These are phyloP conservation scores for Xylariaceae sp. DNA, from an alignment of 2,329 filamentous ascomycete species.

Conservation along the genomic window DNA sequence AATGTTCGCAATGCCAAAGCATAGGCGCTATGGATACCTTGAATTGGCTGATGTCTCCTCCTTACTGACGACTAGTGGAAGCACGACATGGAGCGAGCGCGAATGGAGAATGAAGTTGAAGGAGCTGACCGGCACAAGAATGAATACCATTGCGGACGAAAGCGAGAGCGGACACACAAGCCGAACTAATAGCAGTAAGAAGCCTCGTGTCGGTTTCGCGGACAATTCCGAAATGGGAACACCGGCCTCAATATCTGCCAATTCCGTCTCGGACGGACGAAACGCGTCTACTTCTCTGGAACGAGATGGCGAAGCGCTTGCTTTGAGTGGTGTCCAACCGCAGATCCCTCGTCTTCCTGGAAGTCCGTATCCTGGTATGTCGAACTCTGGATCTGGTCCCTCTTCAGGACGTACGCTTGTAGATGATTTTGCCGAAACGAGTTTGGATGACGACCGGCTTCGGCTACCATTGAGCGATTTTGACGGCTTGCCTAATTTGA, in stretches of 20 bases:
- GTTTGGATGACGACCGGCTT: constrained; percentile 51
- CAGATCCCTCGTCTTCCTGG: constrained; percentile 26
- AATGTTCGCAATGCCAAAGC: constrained; percentile 96
- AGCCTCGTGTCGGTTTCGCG: constrained; percentile 52
- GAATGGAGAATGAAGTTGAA: constrained; percentile 90
- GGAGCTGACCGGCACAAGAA: constrained; percentile 75
- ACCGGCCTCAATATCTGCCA: constrained; percentile 48
- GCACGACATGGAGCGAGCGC: constrained; percentile 70
- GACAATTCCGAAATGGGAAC: constrained; percentile 50
- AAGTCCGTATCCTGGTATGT: constrained; percentile 28
- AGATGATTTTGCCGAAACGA: constrained; percentile 46
- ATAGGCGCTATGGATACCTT: constrained; percentile 82
- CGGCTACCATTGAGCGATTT: constrained; percentile 46
- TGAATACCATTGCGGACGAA: constrained; percentile 59
- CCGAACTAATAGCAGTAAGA: constrained; percentile 54
- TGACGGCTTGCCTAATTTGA: constrained; percentile 49
- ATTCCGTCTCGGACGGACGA: constrained; percentile 36
- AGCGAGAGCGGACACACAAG: constrained; percentile 40
- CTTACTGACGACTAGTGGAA: constrained; percentile 74
- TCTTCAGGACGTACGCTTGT: constrained; percentile 37
- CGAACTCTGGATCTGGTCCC: constrained; percentile 33
- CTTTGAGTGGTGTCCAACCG: constrained; percentile 34
- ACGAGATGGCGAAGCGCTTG: constrained; percentile 34
- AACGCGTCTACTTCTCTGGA: constrained; percentile 47
- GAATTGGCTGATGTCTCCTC: constrained; percentile 80